Conservation (phyloP, 2,329 filamentous ascomycete genomes). For the Dendrostoma leiphaemia region DNA sequence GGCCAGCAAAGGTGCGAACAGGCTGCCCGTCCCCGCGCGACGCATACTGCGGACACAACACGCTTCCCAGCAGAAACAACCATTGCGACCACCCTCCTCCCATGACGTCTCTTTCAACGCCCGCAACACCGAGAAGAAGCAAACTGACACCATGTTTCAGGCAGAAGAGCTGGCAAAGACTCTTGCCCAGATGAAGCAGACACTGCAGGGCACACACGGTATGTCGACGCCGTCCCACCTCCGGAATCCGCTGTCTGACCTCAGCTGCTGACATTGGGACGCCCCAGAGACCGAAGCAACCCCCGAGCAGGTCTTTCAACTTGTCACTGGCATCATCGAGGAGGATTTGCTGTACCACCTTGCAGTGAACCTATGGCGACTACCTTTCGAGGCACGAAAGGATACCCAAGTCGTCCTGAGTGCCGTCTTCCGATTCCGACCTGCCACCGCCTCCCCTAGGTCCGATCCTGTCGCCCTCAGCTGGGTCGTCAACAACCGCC, state of each 20-base stretch:
- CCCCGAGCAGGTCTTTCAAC: constrained; percentile 82
- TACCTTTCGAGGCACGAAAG: constrained; percentile 95
- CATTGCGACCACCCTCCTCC: neutral
- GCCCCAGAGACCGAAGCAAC: constrained; percentile 75
- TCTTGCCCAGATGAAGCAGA: constrained; percentile 85
- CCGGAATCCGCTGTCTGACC: neutral
- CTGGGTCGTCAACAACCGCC: constrained; percentile 82
- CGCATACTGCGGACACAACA: neutral
- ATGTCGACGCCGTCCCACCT: constrained; percentile 21
- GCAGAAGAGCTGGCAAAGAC: constrained; percentile 84
- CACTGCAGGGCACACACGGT: constrained; percentile 93
- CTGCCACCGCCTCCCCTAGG: constrained; percentile 62
- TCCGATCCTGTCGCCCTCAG: constrained; percentile 81
- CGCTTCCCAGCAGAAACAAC: neutral
- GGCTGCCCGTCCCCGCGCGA: neutral
- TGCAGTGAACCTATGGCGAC: constrained; percentile 74
- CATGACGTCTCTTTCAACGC: neutral
- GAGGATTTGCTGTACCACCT: constrained; percentile 87
- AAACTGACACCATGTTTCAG: constrained; percentile 42
- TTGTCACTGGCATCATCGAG: constrained; percentile 80
- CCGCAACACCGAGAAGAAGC: constrained; percentile 2
- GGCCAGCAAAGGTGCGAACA: constrained; percentile 37
- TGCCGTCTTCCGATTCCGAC: constrained; percentile 88
- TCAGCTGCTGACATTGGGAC: constrained; percentile 3
- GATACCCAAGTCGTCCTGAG: constrained; percentile 95